Conservation (phyloP, 768 basidiomycete species). For the Nidularia sp. region DNA sequence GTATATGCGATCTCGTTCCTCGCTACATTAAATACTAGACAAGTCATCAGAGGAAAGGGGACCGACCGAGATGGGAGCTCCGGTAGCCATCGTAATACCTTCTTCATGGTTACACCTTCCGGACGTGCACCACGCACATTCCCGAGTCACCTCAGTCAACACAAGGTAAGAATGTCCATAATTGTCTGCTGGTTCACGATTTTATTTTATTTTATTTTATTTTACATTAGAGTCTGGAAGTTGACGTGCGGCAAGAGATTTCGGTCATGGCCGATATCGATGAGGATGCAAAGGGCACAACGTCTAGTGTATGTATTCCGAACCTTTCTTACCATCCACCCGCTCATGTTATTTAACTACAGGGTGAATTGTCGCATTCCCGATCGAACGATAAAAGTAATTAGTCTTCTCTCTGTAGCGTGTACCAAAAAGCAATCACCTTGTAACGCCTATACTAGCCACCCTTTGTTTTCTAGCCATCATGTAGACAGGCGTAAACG, state of each 20-base stretch:
- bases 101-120: constrained; percentile 18
- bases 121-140: constrained; percentile 5
- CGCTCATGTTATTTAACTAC: background rate
- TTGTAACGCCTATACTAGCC: too few relatives aligned
- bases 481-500: too few relatives aligned
- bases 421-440: too few relatives aligned
- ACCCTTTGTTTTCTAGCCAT: too few relatives aligned
- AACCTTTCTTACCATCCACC: background rate
- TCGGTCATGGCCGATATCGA: constrained; percentile 21
- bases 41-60: constrained; percentile 43
- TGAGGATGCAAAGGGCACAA: background rate
- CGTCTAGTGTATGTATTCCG: background rate
- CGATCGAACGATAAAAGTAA: background rate
- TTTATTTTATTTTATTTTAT: background rate
- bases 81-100: constrained; percentile 10
- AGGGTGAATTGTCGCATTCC: background rate
- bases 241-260: constrained; percentile 25
- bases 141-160: background rate
- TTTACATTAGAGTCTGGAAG: constrained; percentile 20
- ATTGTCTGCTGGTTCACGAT: background rate
- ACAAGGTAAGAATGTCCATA: constrained; percentile 2
- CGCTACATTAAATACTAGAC: constrained; percentile 53
- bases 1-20: constrained; percentile 39
- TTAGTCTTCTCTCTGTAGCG: background rate
- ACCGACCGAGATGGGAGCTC: constrained; percentile 33